Evolutionary conservation across 2,329 filamentous ascomycete genomes (phyloP), one percentile per base, ranked within the genome.

Genomic region (Pseudogymnoascus sp.): DNA sequence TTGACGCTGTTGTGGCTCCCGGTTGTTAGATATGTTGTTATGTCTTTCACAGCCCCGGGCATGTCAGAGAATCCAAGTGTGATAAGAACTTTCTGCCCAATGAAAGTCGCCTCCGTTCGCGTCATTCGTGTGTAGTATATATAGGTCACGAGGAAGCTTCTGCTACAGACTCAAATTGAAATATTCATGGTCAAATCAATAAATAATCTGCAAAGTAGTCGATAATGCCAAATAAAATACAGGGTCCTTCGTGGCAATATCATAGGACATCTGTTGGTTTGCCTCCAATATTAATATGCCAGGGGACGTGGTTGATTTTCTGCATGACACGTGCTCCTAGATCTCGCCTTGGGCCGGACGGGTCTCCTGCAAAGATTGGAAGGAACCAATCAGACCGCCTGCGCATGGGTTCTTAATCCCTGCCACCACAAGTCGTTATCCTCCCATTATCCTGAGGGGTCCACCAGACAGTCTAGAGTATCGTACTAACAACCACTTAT

Each of bases 1-100:
- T 89, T 67, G 87, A 89, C 65, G 71, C 71, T 1, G 68, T 68
- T 62, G 71, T 74, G 60, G 69, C 68, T 1, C 60, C 64, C 4
- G 71, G 70, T 1, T 72, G 70, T 64, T 74, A 65, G 31, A 61
- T 61, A n/a, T 15, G 17, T 19, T 33, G 15, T 33, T 33, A 19
- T 19, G 15, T 31, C 26, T 4, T 19, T 5, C 50, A 19, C 26
- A 31, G n/a, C 26, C 33, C n/a, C 4, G 9, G 17, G 28, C 8
- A 57, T 17, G n/a, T 6, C 26, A 33, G 50, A 57, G 50, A 15
- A 57, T 31, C 50, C 1, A 33, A 33, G 28, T 15, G 26, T 57
- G 26, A 57, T 28, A 19, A 19, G 50, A 15, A 17, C 9, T n/a
- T 57, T 33, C 28, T 11, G 17, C 17, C 50, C 26, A 57, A 33